phyloP scores from a whole-genome alignment of 2,329 filamentous ascomycete genomes.

The Nectriaceae sp. region DNA sequence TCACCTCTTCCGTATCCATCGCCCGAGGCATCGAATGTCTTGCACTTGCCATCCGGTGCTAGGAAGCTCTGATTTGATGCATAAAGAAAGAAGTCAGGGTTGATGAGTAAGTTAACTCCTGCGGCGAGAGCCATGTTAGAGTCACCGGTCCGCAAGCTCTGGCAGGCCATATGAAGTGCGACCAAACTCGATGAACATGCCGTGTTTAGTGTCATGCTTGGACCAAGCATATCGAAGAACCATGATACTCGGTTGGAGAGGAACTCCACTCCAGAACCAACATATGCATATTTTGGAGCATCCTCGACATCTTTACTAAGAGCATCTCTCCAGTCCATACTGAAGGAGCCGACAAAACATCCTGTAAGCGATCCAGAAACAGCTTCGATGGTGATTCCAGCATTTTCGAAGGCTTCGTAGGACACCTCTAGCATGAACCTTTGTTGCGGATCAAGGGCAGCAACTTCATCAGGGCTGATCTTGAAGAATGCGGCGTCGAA shows the following conservation, averaged over 20 bases:
- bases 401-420: constrained; percentile 29
- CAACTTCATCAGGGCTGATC: constrained; percentile 22
- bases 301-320: constrained; percentile 26
- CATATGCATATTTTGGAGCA: constrained; percentile 31
- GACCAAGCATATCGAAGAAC: constrained; percentile 42
- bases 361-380: background rate
- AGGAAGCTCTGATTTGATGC: constrained; percentile 47
- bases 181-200: constrained; percentile 37
- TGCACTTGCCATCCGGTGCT: constrained; percentile 29
- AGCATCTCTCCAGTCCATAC: constrained; percentile 30
- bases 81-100: constrained; percentile 11
- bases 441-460: constrained; percentile 32
- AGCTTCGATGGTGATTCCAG: constrained; percentile 7
- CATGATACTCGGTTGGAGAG: constrained; percentile 43
- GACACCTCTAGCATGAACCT: constrained; percentile 33
- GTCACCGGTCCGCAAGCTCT: constrained; percentile 31
- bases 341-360: constrained; percentile 26
- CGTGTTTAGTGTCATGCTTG: constrained; percentile 43
- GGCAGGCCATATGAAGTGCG: constrained; percentile 35
- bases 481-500: constrained; percentile 30
- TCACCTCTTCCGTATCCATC: constrained; percentile 35
- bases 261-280: constrained; percentile 30
- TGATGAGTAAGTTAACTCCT: constrained; percentile 18
- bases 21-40: constrained; percentile 32
- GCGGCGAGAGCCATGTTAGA: constrained; percentile 14